A percentile compares a stretch with the other conserved stretches of the same genome.
These are phyloP conservation scores for Spathaspora arborariae DNA, from an alignment of 805 yeast species.

Conservation along the genomic window DNA sequence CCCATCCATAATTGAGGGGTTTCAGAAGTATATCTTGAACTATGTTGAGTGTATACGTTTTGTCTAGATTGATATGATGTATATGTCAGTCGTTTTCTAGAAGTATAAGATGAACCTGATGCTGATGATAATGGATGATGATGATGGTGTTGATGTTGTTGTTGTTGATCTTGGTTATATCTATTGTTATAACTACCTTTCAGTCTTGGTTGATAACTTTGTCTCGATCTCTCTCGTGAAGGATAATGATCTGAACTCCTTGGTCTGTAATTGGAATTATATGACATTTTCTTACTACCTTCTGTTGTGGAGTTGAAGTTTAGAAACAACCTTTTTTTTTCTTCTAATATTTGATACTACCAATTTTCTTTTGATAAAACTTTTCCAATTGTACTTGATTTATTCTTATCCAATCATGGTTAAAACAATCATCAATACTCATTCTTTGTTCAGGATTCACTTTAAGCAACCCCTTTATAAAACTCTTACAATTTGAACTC, in stretches of 20 bases:
- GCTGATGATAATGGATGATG: background rate
- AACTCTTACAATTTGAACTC: constrained; percentile 40
- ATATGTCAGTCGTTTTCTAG: background rate
- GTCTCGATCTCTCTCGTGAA: constrained; percentile 2
- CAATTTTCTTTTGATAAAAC: constrained; percentile 6
- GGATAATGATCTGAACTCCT: constrained; percentile 2
- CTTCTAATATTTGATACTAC: background rate
- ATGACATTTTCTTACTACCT: background rate
- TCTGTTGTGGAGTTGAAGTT: background rate
- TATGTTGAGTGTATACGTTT: constrained; percentile 9
- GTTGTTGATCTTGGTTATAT: background rate
- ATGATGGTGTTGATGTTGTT: background rate
- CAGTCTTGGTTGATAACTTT: constrained; percentile 1
- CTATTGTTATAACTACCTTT: background rate
- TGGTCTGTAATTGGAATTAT: constrained; percentile 6
- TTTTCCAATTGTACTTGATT: constrained; percentile 18
- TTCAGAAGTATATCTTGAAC: constrained; percentile 1
- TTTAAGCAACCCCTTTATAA: constrained; percentile 38
- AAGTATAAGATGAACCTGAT: constrained; percentile 1
- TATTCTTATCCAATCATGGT: constrained; percentile 45
- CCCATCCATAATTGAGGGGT: constrained; percentile 75
- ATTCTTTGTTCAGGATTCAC: constrained; percentile 36
- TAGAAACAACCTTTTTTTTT: background rate
- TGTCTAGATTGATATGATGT: constrained; percentile 7
- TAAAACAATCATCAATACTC: constrained; percentile 36